A percentile compares a stretch with the other conserved stretches of the same genome.
Conservation (phyloP, 2,329 filamentous ascomycete genomes). For the Trichoderma sp. region DNA sequence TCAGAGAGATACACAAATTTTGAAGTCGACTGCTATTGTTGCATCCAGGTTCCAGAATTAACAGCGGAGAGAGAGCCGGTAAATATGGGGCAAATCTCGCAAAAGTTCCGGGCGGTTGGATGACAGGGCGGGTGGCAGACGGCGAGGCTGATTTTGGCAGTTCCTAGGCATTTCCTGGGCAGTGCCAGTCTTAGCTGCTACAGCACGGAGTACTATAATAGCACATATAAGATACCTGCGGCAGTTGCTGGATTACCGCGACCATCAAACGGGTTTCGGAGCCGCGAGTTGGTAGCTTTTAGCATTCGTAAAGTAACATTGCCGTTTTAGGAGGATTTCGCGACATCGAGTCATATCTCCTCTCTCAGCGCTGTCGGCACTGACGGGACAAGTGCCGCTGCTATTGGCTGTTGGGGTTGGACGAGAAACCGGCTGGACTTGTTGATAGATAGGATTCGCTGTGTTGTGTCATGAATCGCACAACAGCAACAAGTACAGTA, state of each 20-base stretch:
- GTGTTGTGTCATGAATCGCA: not conserved
- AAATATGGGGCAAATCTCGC: constrained; percentile 11
- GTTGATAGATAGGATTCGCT: not conserved
- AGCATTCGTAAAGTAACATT: not conserved
- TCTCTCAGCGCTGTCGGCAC: not conserved
- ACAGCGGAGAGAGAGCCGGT: not conserved
- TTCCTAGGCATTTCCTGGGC: not conserved
- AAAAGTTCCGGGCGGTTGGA: not conserved
- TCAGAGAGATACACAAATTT: not conserved
- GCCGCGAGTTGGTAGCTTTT: not conserved
- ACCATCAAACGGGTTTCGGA: not conserved
- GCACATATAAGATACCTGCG: not conserved
- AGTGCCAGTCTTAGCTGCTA: not conserved
- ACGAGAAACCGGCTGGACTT: not conserved
- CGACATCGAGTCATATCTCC: not conserved
- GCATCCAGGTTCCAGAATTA: not conserved
- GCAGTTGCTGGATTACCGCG: not conserved
- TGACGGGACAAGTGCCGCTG: not conserved
- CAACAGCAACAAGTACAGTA: not conserved
- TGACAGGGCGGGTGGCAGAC: not conserved
- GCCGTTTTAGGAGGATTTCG: not conserved
- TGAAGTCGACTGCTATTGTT: not conserved
- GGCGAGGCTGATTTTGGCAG: not conserved
- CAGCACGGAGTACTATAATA: not conserved
- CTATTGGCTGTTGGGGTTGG: not conserved